A percentile compares a stretch with the other conserved stretches of the same genome.
Evolutionary conservation across 352 stramenopile species (phyloP).

Genomic region (Phytophthora palmivora): DNA sequence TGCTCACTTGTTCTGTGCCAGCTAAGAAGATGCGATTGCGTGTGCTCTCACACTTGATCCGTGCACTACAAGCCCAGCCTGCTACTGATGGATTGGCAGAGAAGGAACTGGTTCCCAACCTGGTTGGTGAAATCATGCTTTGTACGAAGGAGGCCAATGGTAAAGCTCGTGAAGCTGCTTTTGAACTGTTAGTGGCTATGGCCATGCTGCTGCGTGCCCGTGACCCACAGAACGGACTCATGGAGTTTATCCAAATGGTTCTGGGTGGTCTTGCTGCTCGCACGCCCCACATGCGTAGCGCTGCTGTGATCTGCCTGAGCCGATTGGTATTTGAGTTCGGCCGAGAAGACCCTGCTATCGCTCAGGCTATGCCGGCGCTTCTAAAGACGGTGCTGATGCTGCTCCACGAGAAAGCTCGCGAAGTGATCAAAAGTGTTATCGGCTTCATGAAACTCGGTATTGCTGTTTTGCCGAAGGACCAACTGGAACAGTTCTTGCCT

Average conservation of each 20-base stretch:
- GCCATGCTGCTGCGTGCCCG: conserved; percentile 71
- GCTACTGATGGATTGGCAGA: conserved; percentile 55
- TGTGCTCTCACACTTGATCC: conserved; percentile 85
- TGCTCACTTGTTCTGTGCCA: conserved; percentile 95
- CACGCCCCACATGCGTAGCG: conserved; percentile 96
- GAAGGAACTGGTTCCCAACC: conserved; percentile 87
- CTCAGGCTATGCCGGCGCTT: conserved; percentile 85
- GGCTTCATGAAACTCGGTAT: conserved; percentile 97
- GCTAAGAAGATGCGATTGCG: conserved; percentile 96
- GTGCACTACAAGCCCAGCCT: conserved; percentile 72
- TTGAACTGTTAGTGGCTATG: conserved; percentile 88
- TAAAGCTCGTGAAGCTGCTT: conserved; percentile 91
- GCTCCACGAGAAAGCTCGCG: conserved; percentile 93
- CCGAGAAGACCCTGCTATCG: conserved; percentile 68
- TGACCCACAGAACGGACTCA: conserved; percentile 76
- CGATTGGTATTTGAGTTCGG: conserved; percentile 96
- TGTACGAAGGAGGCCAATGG: conserved; percentile 98
- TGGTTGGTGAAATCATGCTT: conserved; percentile 96
- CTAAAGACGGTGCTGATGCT: conserved; percentile 94
- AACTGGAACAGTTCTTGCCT: conserved; percentile 91
- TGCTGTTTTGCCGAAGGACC: conserved; percentile 88
- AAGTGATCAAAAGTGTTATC: conserved; percentile 97
- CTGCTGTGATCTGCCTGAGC: conserved; percentile 94
- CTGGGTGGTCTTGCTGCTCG: conserved; percentile 92
- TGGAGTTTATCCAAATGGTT: conserved; percentile 94